phyloP scores from a whole-genome alignment of 192 early-diverging fungal genomes.

The Linderina pennispora region DNA sequence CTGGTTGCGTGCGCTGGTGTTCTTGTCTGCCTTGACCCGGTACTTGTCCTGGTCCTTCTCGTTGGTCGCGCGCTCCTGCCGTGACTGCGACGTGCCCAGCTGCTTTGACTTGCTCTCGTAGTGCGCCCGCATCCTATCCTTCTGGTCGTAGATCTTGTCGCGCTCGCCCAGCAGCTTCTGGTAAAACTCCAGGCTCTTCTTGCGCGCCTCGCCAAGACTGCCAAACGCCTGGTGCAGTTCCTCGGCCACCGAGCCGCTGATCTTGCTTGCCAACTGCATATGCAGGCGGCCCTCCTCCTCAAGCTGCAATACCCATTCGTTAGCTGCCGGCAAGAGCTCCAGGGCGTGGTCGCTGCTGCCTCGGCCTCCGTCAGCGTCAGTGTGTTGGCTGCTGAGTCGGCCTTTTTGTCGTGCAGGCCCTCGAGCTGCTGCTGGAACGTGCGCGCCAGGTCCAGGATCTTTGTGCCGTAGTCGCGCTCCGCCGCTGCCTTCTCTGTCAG shows the following conservation, averaged over 20 bases:
- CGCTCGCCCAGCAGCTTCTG: slow-evolving; percentile 35
- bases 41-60: slow-evolving; percentile 43
- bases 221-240: slow-evolving; percentile 19
- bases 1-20: slow-evolving; percentile 28
- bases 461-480: slow-evolving; percentile 35
- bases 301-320: slow-evolving; percentile 34
- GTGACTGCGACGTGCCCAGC: slow-evolving; percentile 25
- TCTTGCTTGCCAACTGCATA: slow-evolving; percentile 28
- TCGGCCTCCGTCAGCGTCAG: slow-evolving; percentile 35
- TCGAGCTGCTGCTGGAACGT: slow-evolving; percentile 27
- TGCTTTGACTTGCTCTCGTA: slow-evolving; percentile 26
- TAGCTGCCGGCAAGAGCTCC: slow-evolving; percentile 26
- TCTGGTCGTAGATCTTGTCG: slow-evolving; percentile 23
- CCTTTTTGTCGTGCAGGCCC: slow-evolving; percentile 6
- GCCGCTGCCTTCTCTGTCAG: slow-evolving; percentile 36
- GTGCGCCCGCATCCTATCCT: slow-evolving; percentile 23
- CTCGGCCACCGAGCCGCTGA: slow-evolving; percentile 26
- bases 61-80: slow-evolving; percentile 33
- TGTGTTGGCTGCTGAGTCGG: slow-evolving; percentile 6
- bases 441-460: slow-evolving; percentile 25
- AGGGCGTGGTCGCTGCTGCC: slow-evolving; percentile 11
- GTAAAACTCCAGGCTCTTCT: slow-evolving; percentile 24
- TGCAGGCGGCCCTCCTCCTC: slow-evolving; percentile 41
- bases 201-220: slow-evolving; percentile 12
- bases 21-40: slow-evolving; percentile 19